Base-by-base conservation (phyloP, 306 rosid genomes). In the Spatholobus suberectus region DNA sequence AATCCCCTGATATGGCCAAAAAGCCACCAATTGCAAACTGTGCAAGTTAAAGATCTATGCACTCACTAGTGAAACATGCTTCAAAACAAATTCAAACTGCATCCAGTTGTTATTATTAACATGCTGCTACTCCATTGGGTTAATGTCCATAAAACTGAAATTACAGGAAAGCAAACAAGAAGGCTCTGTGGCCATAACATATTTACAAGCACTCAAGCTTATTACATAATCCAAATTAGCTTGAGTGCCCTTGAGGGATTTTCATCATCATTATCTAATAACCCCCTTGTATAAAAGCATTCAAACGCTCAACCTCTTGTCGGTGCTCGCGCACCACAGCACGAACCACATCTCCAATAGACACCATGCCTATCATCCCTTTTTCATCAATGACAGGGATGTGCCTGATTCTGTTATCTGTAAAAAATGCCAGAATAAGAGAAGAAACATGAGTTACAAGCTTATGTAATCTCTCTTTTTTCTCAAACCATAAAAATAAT, bases 391-490 rank as follows among this genome's bases (percentile, higher is more conserved):
- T 86, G 47, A 96, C 98, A 1, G 99, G 99, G 70, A 96, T 96
- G 97, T 96, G 99, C 86, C 99, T 94, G 89, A 94, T 96, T 80
- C 99, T 91, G 47, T 94, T 96, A 12, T 96, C 99, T 94, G 88
- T 8, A 40, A 37, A 29, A 7, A 3, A 29, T 7, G 10, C 15
- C n/a, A 51, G 6, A 63, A 73, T 43, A 40, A 24, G 69, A 41
- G 23, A 23, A 52, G 24, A 52, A 73, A 70, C 65, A 86, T 43
- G 23, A 81, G 77, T 54, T 70, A 38, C 68, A 63, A 40, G 27
- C 43, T 81, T 17, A 76, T 47, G 23, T 51, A 38, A 83, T 40
- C 41, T 44, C 62, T 44, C 6, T 21, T 55, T 9, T 32, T 58
- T 8, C 12, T 34, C 72, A 35, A 57, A 3, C 43, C 18, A 63